These are phyloP conservation scores for Zymoseptoria brevis DNA, from an alignment of 2,329 filamentous ascomycete species.

Conservation along the genomic window DNA sequence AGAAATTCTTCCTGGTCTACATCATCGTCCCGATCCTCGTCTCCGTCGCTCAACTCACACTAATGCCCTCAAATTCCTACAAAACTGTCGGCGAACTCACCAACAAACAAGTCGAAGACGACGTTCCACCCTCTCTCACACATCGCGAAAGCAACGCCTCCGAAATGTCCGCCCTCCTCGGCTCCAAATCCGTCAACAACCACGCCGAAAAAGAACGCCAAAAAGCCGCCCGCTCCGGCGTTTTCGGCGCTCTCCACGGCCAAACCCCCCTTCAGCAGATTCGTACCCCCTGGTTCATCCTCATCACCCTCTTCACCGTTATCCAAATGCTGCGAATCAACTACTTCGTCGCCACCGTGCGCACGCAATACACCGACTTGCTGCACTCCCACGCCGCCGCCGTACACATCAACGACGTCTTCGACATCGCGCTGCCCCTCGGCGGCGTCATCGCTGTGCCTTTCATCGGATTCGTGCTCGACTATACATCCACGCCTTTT, in stretches of 20 bases:
- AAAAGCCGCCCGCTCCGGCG: conserved; percentile 63
- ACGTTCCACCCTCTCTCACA: conserved; percentile 23
- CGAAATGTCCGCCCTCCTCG: conserved; percentile 67
- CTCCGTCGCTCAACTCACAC: conserved; percentile 34
- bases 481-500: conserved; percentile 63
- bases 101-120: conserved; percentile 55
- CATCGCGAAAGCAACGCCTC: conserved; percentile 57
- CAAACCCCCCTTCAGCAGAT: conserved; percentile 65
- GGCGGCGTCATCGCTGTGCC: conserved; percentile 80
- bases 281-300: conserved; percentile 70
- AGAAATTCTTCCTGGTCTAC: conserved; percentile 44
- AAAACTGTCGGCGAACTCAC: conserved; percentile 68
- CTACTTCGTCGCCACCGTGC: conserved; percentile 83
- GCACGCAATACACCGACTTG: conserved; percentile 71
- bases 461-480: conserved; percentile 73
- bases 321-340: conserved; percentile 61
- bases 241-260: conserved; percentile 81
- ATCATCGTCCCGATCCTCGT: conserved; percentile 41
- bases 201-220: conserved; percentile 59
- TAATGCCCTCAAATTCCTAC: conserved; percentile 43
- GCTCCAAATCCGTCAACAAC: conserved; percentile 54
- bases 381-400: conserved; percentile 56
- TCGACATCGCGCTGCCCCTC: conserved; percentile 75
- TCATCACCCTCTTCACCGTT: conserved; percentile 72
- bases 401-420: conserved; percentile 68